Percentiles rank a stretch among this genome's conserved stretches.
Conservation (phyloP, 257 asterid species). For the Solanum chiquidenum region DNA sequence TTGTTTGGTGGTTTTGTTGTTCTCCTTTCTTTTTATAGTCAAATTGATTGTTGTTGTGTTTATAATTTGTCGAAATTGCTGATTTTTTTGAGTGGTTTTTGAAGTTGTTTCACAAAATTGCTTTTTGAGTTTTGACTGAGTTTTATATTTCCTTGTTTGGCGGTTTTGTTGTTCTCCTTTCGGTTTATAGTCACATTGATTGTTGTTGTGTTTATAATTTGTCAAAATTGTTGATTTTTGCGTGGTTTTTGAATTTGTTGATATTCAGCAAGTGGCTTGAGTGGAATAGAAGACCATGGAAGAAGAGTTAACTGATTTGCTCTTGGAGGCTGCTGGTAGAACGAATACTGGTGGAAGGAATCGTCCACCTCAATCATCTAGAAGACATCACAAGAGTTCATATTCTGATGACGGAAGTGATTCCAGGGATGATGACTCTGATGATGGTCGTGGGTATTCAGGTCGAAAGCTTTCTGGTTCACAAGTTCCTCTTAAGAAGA, state of each 20-base stretch:
- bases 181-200: neutral
- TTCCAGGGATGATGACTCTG: conserved; percentile 77
- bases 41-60: neutral
- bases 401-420: conserved; percentile 83
- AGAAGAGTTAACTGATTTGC: conserved; percentile 76
- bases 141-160: neutral
- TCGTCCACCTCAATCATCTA: conserved; percentile 61
- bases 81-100: neutral
- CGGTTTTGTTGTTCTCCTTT: neutral
- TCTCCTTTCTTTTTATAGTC: neutral
- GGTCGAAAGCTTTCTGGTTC: conserved; percentile 68
- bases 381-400: conserved; percentile 46
- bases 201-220: neutral
- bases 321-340: conserved; percentile 93
- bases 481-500: conserved; percentile 86
- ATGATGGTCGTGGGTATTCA: conserved; percentile 67
- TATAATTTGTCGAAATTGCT: neutral
- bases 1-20: neutral
- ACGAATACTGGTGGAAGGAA: conserved; percentile 48
- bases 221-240: neutral
- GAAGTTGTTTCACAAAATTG: neutral
- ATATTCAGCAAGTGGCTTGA: neutral
- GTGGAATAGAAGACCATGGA: conserved; percentile 37
- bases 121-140: neutral
- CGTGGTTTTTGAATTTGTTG: neutral